Conservation (phyloP, 768 basidiomycete genomes). For the Rhodosporidiobolus sp. region DNA sequence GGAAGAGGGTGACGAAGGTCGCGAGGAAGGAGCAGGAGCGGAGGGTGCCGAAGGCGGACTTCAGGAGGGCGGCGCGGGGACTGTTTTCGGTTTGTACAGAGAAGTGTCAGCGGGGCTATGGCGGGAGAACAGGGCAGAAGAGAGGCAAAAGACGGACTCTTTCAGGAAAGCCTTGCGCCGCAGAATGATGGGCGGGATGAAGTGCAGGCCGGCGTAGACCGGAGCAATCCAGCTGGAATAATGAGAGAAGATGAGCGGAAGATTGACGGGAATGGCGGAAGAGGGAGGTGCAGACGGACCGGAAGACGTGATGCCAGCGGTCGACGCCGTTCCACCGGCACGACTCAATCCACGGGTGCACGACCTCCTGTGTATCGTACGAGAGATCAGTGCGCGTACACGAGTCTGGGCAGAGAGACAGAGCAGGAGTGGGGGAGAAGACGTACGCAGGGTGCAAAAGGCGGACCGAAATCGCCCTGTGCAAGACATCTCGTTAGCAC, state of each 20-base stretch:
- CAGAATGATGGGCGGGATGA: slow-evolving; percentile 81
- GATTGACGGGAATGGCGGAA: not conserved
- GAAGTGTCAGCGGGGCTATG: not conserved
- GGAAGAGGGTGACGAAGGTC: slow-evolving; percentile 74
- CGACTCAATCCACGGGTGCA: slow-evolving; percentile 69
- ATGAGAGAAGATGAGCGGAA: not conserved
- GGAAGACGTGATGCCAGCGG: slow-evolving; percentile 74
- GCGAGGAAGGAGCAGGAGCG: slow-evolving; percentile 85
- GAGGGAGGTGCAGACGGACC: slow-evolving; percentile 60
- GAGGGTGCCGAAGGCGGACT: slow-evolving; percentile 67
- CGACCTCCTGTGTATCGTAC: slow-evolving; percentile 50
- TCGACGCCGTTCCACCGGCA: slow-evolving; percentile 63
- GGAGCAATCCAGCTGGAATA: slow-evolving; percentile 51
- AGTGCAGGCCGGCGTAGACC: slow-evolving; percentile 79
- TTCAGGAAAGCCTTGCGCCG: slow-evolving; percentile 64
- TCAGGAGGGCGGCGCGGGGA: slow-evolving; percentile 53
- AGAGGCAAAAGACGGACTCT: slow-evolving; percentile 46
- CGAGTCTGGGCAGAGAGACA: not conserved
- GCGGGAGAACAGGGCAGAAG: not conserved
- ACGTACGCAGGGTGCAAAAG: slow-evolving; percentile 46
- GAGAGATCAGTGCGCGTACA: not conserved
- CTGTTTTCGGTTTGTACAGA: not conserved
- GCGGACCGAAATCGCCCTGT: slow-evolving; percentile 45
- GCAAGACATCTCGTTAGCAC: not conserved
- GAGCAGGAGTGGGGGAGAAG: no score